Conservation (phyloP, 805 yeast species). For the Naumovozyma baii region DNA sequence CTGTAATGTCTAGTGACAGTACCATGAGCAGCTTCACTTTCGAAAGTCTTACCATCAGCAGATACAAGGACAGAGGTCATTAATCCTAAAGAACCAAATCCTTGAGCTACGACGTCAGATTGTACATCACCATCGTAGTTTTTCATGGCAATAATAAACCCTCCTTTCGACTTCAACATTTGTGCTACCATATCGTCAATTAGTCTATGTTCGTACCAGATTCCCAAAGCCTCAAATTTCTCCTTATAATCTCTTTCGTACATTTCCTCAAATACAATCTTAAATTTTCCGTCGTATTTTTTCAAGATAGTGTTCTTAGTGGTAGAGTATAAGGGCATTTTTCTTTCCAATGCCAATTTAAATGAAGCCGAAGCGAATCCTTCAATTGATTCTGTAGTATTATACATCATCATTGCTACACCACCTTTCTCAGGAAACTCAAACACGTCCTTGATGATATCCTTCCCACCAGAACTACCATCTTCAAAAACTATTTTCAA, state of each 20-base stretch:
- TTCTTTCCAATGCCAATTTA: conserved; percentile 71
- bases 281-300: conserved; percentile 89
- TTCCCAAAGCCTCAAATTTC: conserved; percentile 67
- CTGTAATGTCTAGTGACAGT: conserved; percentile 96
- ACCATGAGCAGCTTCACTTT: conserved; percentile 98
- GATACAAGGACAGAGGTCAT: conserved; percentile 96
- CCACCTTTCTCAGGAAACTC: conserved; percentile 51
- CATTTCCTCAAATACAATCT: conserved; percentile 80
- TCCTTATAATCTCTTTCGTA: conserved; percentile 61
- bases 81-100: conserved; percentile 91
- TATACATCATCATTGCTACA: conserved; percentile 89
- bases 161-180: conserved; percentile 93
- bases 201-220: conserved; percentile 93
- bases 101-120: conserved; percentile 95
- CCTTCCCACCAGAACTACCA: conserved; percentile 25
- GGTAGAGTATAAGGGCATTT: conserved; percentile 72
- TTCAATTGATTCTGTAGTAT: conserved; percentile 80
- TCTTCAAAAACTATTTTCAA: conserved; percentile 72
- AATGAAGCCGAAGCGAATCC: conserved; percentile 93
- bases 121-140: conserved; percentile 98
- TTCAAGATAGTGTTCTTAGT: conserved; percentile 94
- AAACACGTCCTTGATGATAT: conserved; percentile 31
- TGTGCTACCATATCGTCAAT: conserved; percentile 99
- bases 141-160: conserved; percentile 90
- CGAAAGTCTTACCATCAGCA: conserved; percentile 95